These are phyloP conservation scores for Colletotrichum graminicola DNA, from an alignment of 2,329 filamentous ascomycete species.

Conservation along the genomic window DNA sequence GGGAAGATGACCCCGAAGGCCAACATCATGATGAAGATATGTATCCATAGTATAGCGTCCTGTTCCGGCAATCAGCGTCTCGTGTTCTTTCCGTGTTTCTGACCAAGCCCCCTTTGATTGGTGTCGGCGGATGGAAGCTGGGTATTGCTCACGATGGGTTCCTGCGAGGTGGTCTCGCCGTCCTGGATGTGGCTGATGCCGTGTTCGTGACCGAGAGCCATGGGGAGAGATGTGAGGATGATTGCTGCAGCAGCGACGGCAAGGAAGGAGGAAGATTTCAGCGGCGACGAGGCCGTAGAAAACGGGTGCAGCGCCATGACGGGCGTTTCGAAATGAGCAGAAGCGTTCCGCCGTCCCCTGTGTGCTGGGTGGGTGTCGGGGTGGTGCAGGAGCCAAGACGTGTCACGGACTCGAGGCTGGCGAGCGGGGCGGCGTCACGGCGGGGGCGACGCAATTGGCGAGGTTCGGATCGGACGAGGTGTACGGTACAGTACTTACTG, in stretches of 20 bases:
- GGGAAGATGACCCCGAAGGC: constrained; percentile 95
- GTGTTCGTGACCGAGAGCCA: constrained; percentile 60
- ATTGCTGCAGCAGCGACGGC: constrained; percentile 20
- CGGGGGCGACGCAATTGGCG: constrained; percentile 39
- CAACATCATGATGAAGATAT: constrained; percentile 89
- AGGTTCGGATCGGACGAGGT: constrained; percentile 40
- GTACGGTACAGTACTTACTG: not conserved
- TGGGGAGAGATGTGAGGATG: constrained; percentile 39
- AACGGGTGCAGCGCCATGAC: constrained; percentile 37
- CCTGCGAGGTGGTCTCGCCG: constrained; percentile 75
- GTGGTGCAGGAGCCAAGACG: constrained; percentile 32
- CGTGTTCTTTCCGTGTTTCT: not conserved
- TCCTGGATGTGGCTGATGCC: constrained; percentile 71
- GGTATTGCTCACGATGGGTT: constrained; percentile 74
- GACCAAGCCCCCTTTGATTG: too few species aligned
- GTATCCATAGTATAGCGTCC: constrained; percentile 91
- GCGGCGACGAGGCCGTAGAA: constrained; percentile 39
- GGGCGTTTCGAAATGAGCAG: constrained; percentile 34
- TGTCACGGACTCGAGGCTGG: constrained; percentile 40
- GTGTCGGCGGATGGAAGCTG: not conserved
- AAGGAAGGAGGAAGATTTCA: constrained; percentile 17
- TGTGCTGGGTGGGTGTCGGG: not conserved
- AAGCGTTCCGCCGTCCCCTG: constrained; percentile 2
- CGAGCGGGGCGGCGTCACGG: constrained; percentile 36
- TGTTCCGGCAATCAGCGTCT: constrained; percentile 54